A percentile compares a stretch with the other conserved stretches of the same genome.
These are phyloP conservation scores for Achlya hypogyna DNA, from an alignment of 352 stramenopile species.

Conservation along the genomic window DNA sequence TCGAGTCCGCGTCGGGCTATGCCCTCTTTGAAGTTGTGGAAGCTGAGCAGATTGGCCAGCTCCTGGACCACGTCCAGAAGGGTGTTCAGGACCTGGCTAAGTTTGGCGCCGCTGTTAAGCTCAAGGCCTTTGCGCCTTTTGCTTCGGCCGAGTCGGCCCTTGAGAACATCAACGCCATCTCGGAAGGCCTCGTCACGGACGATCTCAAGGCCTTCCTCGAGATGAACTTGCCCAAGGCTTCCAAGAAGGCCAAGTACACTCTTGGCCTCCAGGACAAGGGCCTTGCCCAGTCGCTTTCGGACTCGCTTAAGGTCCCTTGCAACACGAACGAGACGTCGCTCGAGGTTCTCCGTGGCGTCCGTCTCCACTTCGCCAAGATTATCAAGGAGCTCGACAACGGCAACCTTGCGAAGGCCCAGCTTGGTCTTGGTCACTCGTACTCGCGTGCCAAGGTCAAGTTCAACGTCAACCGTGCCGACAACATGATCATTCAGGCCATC, in stretches of 20 bases:
- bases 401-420: constrained; percentile 95
- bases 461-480: constrained; percentile 98
- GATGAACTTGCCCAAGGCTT: constrained; percentile 97
- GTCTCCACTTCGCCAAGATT: constrained; percentile 96
- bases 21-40: constrained; percentile 97
- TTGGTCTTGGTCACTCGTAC: constrained; percentile 99
- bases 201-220: constrained; percentile 98
- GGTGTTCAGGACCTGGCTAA: constrained; percentile 88
- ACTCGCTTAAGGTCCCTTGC: constrained; percentile 90
- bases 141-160: constrained; percentile 97
- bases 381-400: constrained; percentile 96
- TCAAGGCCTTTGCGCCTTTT: constrained; percentile 99
- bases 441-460: constrained; percentile 99
- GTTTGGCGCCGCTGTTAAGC: constrained; percentile 96
- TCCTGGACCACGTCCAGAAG: constrained; percentile 86
- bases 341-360: constrained; percentile 95
- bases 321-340: constrained; percentile 96
- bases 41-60: constrained; percentile 93
- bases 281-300: constrained; percentile 92
- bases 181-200: constrained; percentile 88
- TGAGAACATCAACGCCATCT: constrained; percentile 99
- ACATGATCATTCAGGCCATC: constrained; percentile 99
- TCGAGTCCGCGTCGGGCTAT: constrained; percentile 98
- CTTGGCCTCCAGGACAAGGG: constrained; percentile 91
- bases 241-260: constrained; percentile 84